Base-by-base conservation (phyloP, 176 grass and related monocot species). In the Chloris gayana region DNA sequence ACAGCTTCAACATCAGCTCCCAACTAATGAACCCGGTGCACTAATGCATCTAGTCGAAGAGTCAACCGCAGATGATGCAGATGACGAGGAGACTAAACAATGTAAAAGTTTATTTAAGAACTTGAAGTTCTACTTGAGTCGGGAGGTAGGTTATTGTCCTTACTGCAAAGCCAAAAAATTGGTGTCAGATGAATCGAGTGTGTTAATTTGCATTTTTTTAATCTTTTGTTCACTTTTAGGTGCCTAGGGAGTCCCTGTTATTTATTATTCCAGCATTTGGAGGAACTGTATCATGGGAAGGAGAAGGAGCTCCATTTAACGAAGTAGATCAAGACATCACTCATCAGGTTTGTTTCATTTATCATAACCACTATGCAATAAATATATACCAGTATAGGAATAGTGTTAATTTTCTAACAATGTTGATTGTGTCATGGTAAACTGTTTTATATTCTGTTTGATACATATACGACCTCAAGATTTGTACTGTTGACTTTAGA, bases 221-320 rank as follows among this genome's bases (percentile, higher is more conserved):
- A 79, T 74, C 68, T 21, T 75, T 66, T 27, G 17, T 70, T n/a
- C 54, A 56, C 42, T 87, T 64, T 50, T 79, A 99, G 96, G 96
- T 95, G n/a, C 96, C 92, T 47, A 95, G 92, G 81, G 96, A 99
- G 81, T 90, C 96, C 30, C 83, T 99, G 6, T 81, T 99, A 73
- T 95, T 99, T 72, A 89, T 93, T 60, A 95, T 99, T 78, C 88
- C 90, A 12, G 90, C 96, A 88, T 99, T 99, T 81, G 96, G 96
- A 63, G 96, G 96, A 73, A 79, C 86, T 32, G 90, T 95, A 67
- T 99, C 96, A 11, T 99, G 96, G 96, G 96, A 99, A 68, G 96
- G 96, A 47, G 88, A 95, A 82, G 88, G 90, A 34, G 83, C 88
- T 82, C 96, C 96, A 33, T 95, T 93, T 88, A 84, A 86, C 51